These are phyloP conservation scores for Isatis lusitanica DNA, from an alignment of 441 rosid species.

Conservation along the genomic window DNA sequence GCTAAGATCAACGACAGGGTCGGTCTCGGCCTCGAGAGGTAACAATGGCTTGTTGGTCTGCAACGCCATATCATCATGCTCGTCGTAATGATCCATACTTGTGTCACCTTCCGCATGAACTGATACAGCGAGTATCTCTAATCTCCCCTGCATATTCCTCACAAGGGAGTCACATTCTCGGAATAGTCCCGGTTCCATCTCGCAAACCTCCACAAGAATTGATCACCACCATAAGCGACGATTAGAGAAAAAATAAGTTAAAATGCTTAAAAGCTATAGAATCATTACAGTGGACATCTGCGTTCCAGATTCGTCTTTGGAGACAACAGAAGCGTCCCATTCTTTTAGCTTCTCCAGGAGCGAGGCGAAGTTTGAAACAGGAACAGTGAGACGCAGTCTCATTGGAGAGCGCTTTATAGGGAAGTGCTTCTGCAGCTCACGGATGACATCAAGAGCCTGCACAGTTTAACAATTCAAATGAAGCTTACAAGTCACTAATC, in stretches of 20 bases:
- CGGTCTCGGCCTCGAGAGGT: slow-evolving; percentile 26
- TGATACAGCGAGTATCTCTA: slow-evolving; percentile 87
- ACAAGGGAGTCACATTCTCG: slow-evolving; percentile 78
- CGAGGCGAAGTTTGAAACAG: slow-evolving; percentile 45
- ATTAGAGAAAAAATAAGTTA: background rate
- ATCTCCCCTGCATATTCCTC: slow-evolving; percentile 81
- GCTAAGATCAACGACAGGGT: slow-evolving; percentile 48
- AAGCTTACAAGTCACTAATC: background rate
- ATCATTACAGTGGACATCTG: slow-evolving; percentile 73
- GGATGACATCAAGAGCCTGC: slow-evolving; percentile 92
- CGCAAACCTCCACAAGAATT: slow-evolving; percentile 59
- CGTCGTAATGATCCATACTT: slow-evolving; percentile 68
- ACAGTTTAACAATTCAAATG: slow-evolving; percentile 5
- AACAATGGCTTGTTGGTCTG: slow-evolving; percentile 27
- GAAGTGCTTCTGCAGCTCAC: slow-evolving; percentile 89
- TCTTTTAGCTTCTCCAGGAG: slow-evolving; percentile 61
- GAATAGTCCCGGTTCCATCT: slow-evolving; percentile 77
- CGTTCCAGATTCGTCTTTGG: slow-evolving; percentile 74
- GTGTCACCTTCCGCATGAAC: slow-evolving; percentile 91
- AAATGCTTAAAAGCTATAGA: background rate
- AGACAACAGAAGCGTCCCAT: slow-evolving; percentile 65
- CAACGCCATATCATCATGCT: slow-evolving; percentile 59
- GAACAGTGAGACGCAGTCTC: slow-evolving; percentile 69
- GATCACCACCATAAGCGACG: background rate
- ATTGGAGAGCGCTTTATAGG: slow-evolving; percentile 93